These are phyloP conservation scores for Peniophora sp. DNA, from an alignment of 1,284 basidiomycete genomes.

Conservation along the genomic window DNA sequence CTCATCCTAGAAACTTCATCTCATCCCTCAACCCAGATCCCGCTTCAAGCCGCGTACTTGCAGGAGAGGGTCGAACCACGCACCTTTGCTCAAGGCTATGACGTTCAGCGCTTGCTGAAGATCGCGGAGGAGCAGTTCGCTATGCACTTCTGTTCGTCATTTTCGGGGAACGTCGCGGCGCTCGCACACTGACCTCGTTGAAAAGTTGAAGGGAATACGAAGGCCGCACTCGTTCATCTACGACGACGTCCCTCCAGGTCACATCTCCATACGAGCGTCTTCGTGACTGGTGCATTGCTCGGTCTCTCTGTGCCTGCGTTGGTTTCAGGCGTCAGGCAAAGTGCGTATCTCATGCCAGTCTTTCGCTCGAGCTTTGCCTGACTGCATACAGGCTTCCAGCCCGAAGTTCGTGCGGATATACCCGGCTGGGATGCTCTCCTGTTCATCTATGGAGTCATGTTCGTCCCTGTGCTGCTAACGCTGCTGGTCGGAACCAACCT, in stretches of 20 bases:
- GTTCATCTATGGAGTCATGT: conserved; percentile 73
- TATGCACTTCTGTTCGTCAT: conserved; percentile 57
- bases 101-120: conserved; percentile 60
- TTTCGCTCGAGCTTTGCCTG: not conserved
- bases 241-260: conserved; percentile 46
- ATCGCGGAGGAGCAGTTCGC: conserved; percentile 74
- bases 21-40: conserved; percentile 29
- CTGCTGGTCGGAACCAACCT: conserved; percentile 80
- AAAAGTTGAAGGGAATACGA: conserved; percentile 76
- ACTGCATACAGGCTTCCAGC: conserved; percentile 46
- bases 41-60: conserved; percentile 66
- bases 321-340: conserved; percentile 59
- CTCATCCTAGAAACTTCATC: not conserved
- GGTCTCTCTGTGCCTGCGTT: conserved; percentile 78
- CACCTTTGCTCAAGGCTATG: conserved; percentile 52
- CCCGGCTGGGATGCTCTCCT: conserved; percentile 72
- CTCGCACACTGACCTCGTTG: not conserved
- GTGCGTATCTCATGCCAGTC: conserved; percentile 32
- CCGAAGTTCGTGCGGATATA: conserved; percentile 48
- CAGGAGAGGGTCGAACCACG: conserved; percentile 67
- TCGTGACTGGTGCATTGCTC: conserved; percentile 69
- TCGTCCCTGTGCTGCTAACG: conserved; percentile 72
- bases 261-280: conserved; percentile 73
- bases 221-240: conserved; percentile 67
- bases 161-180: not conserved